A percentile compares a stretch with the other conserved stretches of the same genome.
Evolutionary conservation across 2,329 filamentous ascomycete species (phyloP).

Genomic region (Endoconidiophora laricicola): DNA sequence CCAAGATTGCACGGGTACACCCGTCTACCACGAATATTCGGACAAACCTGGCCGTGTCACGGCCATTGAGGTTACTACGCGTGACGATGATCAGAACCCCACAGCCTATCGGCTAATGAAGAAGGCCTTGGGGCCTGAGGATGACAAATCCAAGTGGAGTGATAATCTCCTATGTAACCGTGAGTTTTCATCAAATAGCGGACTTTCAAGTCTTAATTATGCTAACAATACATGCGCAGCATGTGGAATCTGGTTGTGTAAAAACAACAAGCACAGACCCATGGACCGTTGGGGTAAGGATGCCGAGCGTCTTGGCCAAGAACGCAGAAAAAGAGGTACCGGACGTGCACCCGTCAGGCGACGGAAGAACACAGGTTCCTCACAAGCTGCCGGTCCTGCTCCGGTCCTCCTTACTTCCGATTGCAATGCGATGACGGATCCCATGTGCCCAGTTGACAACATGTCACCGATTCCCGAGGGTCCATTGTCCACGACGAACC

Average conservation of each 20-base stretch:
- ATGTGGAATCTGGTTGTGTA: conserved; percentile 88
- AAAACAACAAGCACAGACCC: conserved; percentile 72
- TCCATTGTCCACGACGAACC: neutral
- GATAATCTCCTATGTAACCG: conserved; percentile 76
- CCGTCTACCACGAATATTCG: conserved; percentile 52
- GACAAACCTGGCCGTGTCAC: conserved; percentile 58
- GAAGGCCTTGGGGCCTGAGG: conserved; percentile 46
- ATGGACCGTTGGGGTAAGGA: conserved; percentile 65
- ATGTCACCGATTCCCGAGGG: conserved; percentile 9
- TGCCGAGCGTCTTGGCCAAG: conserved; percentile 33
- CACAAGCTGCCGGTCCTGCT: conserved; percentile 25
- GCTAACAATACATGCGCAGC: conserved; percentile 29
- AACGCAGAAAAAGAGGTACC: conserved; percentile 31
- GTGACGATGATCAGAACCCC: conserved; percentile 44
- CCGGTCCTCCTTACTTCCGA: conserved; percentile 28
- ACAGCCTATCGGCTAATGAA: conserved; percentile 60
- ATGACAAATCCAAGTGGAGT: conserved; percentile 51
- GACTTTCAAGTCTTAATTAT: conserved; percentile 14
- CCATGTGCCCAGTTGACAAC: conserved; percentile 29
- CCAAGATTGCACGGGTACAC: conserved; percentile 55
- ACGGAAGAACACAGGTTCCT: conserved; percentile 28
- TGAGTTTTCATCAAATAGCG: conserved; percentile 27
- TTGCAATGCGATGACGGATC: conserved; percentile 36
- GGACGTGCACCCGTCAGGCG: conserved; percentile 25
- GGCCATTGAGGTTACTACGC: conserved; percentile 51